Conservation (phyloP, 2,329 filamentous ascomycete genomes). For the Scedosporium boydii region DNA sequence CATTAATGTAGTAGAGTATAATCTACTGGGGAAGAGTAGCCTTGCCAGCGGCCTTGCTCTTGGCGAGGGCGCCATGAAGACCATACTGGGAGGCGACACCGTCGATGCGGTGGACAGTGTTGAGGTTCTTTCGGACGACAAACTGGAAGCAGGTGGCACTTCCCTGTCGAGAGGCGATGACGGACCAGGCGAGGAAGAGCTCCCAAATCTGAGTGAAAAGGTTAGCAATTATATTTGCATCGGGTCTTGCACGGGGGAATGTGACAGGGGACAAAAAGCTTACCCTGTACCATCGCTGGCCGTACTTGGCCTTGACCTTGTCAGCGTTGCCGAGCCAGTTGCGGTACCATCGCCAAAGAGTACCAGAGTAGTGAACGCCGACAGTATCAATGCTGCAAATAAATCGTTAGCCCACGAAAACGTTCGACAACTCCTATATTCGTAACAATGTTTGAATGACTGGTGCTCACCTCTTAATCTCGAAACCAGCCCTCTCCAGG, state of each 20-base stretch:
- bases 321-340: conserved; percentile 95
- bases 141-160: conserved; percentile 82
- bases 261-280: conserved; percentile 23
- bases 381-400: conserved; percentile 66
- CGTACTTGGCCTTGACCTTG: conserved; percentile 91
- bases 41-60: conserved; percentile 14
- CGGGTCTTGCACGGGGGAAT: background rate
- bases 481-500: conserved; percentile 70
- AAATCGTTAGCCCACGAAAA: background rate
- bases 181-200: conserved; percentile 79
- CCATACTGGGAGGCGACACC: conserved; percentile 61
- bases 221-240: conserved; percentile 3
- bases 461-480: conserved; percentile 58
- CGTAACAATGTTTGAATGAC: too few species aligned
- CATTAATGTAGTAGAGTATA: background rate
- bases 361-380: conserved; percentile 94
- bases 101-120: conserved; percentile 72
- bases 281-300: conserved; percentile 89
- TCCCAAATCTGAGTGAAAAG: conserved; percentile 64
- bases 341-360: conserved; percentile 95
- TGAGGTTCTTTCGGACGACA: conserved; percentile 80
- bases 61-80: conserved; percentile 49
- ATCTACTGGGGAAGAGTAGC: conserved; percentile 2
- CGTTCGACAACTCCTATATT: too few species aligned
- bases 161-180: conserved; percentile 76